A percentile compares a stretch with the other conserved stretches of the same genome.
phyloP scores from a whole-genome alignment of 139 green algal species.

The Chlorella sp. region DNA sequence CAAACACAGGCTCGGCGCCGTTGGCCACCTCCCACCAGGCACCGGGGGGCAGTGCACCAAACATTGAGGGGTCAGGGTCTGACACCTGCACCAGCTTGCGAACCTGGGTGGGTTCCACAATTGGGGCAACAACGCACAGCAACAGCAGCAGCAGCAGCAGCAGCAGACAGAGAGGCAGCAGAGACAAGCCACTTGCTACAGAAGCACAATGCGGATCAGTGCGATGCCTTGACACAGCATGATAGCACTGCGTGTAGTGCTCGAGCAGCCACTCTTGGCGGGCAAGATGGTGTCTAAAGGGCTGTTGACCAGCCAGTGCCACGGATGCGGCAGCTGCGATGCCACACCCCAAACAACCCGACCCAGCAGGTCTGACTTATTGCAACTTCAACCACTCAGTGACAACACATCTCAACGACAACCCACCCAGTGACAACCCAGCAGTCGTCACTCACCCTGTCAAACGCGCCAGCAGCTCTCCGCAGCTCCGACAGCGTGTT shows the following conservation, averaged over 20 bases:
- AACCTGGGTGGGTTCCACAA: too few relatives aligned
- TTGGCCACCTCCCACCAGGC: conserved; percentile 69
- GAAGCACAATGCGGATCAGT: not conserved
- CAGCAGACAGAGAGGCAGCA: not conserved
- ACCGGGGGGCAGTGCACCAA: conserved; percentile 62
- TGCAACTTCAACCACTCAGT: too few relatives aligned
- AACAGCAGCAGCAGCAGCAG: too few relatives aligned
- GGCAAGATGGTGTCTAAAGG: too few relatives aligned
- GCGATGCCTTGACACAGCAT: not conserved
- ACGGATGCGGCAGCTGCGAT: not conserved
- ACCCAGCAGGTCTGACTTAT: too few relatives aligned
- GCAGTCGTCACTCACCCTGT: conserved; percentile 46
- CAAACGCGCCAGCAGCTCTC: conserved; percentile 44
- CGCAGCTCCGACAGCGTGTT: conserved; percentile 74
- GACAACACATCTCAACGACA: too few relatives aligned
- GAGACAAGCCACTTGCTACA: not conserved
- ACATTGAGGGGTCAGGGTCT: conserved; percentile 69
- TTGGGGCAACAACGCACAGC: too few relatives aligned
- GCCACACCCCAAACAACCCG: not conserved
- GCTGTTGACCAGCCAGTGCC: not conserved
- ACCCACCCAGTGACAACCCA: too few relatives aligned
- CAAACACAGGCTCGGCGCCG: conserved; percentile 13
- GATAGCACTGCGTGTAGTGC: not conserved
- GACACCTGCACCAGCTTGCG: conserved; percentile 8
- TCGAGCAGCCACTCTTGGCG: too few relatives aligned